These are phyloP conservation scores for Podospora australis DNA, from an alignment of 495 filamentous ascomycete species.

Conservation along the genomic window DNA sequence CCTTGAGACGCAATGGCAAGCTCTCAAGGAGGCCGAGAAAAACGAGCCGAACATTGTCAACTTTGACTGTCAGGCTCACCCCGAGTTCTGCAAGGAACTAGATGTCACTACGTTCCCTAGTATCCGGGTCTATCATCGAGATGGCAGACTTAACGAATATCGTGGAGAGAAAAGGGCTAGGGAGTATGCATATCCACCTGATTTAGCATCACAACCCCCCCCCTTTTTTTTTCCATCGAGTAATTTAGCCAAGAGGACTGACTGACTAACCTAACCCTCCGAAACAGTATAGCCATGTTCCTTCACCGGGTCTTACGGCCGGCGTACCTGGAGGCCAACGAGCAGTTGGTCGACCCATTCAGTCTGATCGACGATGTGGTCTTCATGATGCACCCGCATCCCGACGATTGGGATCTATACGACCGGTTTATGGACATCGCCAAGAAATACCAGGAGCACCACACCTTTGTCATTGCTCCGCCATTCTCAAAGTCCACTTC, in stretches of 20 bases:
- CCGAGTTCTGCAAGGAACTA: conserved; percentile 21
- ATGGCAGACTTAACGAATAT: conserved; percentile 22
- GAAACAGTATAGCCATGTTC: conserved; percentile 22
- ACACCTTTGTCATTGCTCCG: conserved; percentile 26
- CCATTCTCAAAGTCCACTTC: conserved; percentile 10
- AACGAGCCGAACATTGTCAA: conserved; percentile 20
- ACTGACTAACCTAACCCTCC: not conserved
- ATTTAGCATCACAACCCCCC: not conserved
- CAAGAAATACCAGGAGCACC: conserved; percentile 17
- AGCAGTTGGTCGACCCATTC: conserved; percentile 9
- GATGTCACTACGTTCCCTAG: conserved; percentile 30
- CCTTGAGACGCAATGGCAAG: conserved; percentile 18
- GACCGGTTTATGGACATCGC: conserved; percentile 23
- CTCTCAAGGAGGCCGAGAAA: conserved; percentile 11
- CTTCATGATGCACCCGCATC: conserved; percentile 10
- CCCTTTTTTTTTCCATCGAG: not conserved
- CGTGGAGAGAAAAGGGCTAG: conserved; percentile 19
- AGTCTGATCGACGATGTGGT: conserved; percentile 15
- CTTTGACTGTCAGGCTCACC: conserved; percentile 29
- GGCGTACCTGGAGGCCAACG: conserved; percentile 22
- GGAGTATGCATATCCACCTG: no score
- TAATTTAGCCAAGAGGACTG: no score
- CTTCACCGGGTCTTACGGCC: conserved; percentile 23
- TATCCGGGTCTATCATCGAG: conserved; percentile 29
- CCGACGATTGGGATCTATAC: conserved; percentile 14